Evolutionary conservation across 2,329 filamentous ascomycete genomes (phyloP), one percentile per base, ranked within the genome.

Genomic region (Pestalotiopsis fici): DNA sequence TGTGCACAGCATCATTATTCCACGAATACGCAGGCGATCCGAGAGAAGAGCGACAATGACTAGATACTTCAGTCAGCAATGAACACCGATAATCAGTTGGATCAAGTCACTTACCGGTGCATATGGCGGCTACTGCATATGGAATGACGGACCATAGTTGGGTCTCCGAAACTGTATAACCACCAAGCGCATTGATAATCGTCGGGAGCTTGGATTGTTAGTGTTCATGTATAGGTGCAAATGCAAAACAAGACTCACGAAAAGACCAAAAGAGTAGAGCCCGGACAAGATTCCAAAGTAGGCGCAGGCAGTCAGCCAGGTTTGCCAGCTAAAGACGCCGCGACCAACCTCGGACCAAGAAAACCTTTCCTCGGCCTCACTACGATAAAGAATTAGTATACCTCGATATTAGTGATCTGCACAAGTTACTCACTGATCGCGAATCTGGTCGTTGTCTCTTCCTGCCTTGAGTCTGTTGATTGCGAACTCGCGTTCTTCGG

Each of bases 71-170:
- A 13, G 13, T 39, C 1, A 31, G 15, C 23, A 27, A 37, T n/a
- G 15, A 9, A 3, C 9, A 2, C 13, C 2, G 9, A 21, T 12
- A 59, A 3, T 1, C 55, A 23, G 23, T 56, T 12, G 54, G 1
- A 6, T 47, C 54, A 31, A 31, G 11, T 18, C 37, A 69, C 78
- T 68, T 72, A 85, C 85, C 83, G 23, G 86, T 88, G 9, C 87
- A 77, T 1, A 87, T 78, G 0, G 87, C 83, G 1, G 88, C 88
- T 0, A 89, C 86, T 0, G 88, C 88, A 71, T 90, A 90, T 0
- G 88, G 88, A 47, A 90, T 89, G 18, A 90, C 88, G 1, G 87
- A 87, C 87, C 87, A 89, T 6, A 90, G 81, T 70, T 90, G 88
- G 0, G 86, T 83, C 71, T 88, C 77, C 72, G 90, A 87, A 12